These are phyloP conservation scores for Warburgia ugandensis DNA, from an alignment of 164 flowering plant species.

Conservation along the genomic window DNA sequence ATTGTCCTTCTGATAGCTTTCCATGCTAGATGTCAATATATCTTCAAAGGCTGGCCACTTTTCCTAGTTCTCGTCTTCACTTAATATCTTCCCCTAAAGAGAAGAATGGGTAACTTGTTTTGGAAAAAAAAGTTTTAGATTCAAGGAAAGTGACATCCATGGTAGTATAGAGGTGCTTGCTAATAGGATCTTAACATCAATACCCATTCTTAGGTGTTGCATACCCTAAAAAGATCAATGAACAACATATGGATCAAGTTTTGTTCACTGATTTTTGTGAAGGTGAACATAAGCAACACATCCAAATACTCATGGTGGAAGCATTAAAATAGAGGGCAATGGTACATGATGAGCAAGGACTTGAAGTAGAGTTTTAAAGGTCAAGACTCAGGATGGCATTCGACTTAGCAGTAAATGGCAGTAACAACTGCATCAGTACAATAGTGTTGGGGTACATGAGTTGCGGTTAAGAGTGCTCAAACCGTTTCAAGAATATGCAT, in stretches of 20 bases:
- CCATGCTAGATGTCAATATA: too few species aligned
- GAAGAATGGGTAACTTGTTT: neutral
- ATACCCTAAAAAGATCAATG: constrained; percentile 5
- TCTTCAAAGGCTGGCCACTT: too few species aligned
- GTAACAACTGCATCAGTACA: neutral
- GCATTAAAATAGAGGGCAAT: neutral
- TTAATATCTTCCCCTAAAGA: neutral
- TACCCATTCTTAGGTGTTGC: constrained; percentile 1
- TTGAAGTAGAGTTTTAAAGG: constrained; percentile 1
- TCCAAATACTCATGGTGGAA: constrained; percentile 1
- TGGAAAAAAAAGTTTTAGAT: neutral
- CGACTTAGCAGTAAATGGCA: neutral
- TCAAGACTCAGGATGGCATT: neutral
- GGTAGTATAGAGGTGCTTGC: neutral
- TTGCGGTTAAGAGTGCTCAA: neutral
- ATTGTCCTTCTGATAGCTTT: too few species aligned
- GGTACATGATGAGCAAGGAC: neutral
- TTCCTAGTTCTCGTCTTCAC: neutral
- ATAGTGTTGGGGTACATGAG: neutral
- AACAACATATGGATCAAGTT: too few species aligned
- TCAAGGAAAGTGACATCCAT: constrained; percentile 5
- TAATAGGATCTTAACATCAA: neutral
- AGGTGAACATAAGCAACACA: neutral
- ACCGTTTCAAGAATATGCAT: constrained; percentile 3
- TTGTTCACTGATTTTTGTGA: too few species aligned